Percentiles rank a stretch among this genome's conserved stretches.
Evolutionary conservation across 768 basidiomycete genomes (phyloP).

Genomic region (Mycena leptocephala): DNA sequence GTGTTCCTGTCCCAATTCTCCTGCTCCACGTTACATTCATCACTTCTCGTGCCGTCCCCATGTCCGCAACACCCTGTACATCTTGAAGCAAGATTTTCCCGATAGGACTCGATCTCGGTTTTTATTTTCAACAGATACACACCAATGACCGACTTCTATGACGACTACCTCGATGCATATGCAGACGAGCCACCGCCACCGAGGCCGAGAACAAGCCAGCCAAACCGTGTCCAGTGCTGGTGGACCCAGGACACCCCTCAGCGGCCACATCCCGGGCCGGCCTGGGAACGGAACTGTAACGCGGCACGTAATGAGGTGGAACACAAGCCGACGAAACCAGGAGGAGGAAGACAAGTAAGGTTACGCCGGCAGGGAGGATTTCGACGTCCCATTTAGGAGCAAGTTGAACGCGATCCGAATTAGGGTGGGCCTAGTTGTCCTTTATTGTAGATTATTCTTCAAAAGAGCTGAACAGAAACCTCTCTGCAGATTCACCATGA

Average conservation of each 20-base stretch:
- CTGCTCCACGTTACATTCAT: too few species aligned
- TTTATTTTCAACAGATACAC: too few species aligned
- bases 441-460: too few species aligned
- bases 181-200: conserved; percentile 58
- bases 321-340: conserved; percentile 58
- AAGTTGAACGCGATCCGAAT: conserved; percentile 87
- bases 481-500: conserved; percentile 83
- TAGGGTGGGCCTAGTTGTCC: conserved; percentile 68
- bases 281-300: conserved; percentile 62
- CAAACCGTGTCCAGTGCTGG: conserved; percentile 66
- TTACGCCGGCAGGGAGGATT: conserved; percentile 82
- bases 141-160: too few species aligned
- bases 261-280: conserved; percentile 68
- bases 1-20: too few species aligned
- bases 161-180: conserved; percentile 81
- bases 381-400: conserved; percentile 62
- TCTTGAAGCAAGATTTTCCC: too few species aligned
- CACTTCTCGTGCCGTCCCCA: too few species aligned
- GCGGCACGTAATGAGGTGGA: conserved; percentile 66
- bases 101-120: too few species aligned
- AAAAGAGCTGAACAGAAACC: neutral
- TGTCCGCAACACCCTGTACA: too few species aligned
- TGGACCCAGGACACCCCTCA: conserved; percentile 67
- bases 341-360: conserved; percentile 89
- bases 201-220: conserved; percentile 44